These are phyloP conservation scores for Acanthamoeba healyi DNA, from an alignment of 208 protist genomes.

Conservation along the genomic window DNA sequence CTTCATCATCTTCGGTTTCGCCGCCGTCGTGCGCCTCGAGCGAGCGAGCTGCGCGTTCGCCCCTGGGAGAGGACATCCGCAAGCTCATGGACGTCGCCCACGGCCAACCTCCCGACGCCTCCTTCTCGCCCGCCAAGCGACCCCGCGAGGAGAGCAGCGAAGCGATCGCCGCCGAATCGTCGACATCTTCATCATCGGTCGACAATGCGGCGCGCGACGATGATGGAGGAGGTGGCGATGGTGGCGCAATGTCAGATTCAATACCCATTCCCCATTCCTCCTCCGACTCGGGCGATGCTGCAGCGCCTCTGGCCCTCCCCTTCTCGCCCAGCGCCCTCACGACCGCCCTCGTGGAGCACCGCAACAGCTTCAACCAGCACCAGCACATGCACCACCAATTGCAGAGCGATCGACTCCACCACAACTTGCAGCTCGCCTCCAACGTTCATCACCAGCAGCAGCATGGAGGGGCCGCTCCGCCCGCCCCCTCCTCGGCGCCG, in stretches of 20 bases:
- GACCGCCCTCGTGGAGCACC: slow-evolving; percentile 1
- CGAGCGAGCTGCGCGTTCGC: neutral
- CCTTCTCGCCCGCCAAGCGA: neutral
- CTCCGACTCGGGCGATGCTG: too few relatives aligned
- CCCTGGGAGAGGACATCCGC: neutral
- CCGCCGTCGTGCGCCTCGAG: too few relatives aligned
- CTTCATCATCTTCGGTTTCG: too few relatives aligned
- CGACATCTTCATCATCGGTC: too few relatives aligned
- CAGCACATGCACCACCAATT: slow-evolving; percentile 32
- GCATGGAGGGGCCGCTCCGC: neutral
- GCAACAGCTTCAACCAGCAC: neutral
- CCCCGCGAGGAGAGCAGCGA: neutral
- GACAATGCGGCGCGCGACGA: too few relatives aligned
- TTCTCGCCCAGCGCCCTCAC: slow-evolving; percentile 9
- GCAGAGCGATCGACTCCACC: neutral
- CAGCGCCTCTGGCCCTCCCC: neutral
- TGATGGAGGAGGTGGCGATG: neutral
- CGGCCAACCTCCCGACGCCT: neutral
- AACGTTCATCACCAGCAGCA: too few relatives aligned
- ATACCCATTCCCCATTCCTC: neutral
- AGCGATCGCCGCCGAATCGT: neutral
- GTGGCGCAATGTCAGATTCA: neutral
- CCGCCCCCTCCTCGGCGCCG: neutral
- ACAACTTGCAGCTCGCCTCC: neutral
- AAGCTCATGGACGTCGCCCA: slow-evolving; percentile 1